Percentiles rank a stretch among this genome's conserved stretches.
phyloP scores from a whole-genome alignment of 2,329 filamentous ascomycete genomes.

The Pseudocercospora vitis region DNA sequence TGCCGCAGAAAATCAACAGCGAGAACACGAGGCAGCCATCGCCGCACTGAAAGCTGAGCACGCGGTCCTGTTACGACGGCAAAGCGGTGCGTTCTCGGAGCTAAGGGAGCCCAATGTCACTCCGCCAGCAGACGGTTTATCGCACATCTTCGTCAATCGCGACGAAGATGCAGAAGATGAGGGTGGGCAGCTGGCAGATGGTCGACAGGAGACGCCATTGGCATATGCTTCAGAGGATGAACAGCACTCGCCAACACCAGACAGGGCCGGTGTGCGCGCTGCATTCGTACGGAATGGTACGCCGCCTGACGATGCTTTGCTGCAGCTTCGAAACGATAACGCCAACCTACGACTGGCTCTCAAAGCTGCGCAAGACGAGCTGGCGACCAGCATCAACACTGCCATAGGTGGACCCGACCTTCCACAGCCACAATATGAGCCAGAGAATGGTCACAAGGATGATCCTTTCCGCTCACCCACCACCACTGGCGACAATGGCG shows the following conservation, averaged over 20 bases:
- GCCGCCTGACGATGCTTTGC: conserved; percentile 14
- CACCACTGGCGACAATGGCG: conserved; percentile 11
- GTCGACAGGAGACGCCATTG: conserved; percentile 21
- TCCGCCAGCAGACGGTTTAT: conserved; percentile 19
- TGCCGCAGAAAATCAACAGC: conserved; percentile 7
- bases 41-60: conserved; percentile 16
- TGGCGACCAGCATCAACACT: conserved; percentile 12
- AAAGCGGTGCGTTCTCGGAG: background rate
- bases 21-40: conserved; percentile 16
- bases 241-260: conserved; percentile 17
- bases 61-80: conserved; percentile 9
- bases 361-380: conserved; percentile 19
- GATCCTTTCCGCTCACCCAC: conserved; percentile 19
- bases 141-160: conserved; percentile 27
- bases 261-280: background rate
- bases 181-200: background rate
- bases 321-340: conserved; percentile 24
- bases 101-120: conserved; percentile 2
- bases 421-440: background rate
- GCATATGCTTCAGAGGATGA: conserved; percentile 27
- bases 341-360: conserved; percentile 17
- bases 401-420: conserved; percentile 1
- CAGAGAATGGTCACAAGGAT: background rate
- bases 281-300: conserved; percentile 6
- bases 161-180: conserved; percentile 6